A percentile compares a stretch with the other conserved stretches of the same genome.
Conservation (phyloP, 148 eudicot species). For the Silene uniflora region DNA sequence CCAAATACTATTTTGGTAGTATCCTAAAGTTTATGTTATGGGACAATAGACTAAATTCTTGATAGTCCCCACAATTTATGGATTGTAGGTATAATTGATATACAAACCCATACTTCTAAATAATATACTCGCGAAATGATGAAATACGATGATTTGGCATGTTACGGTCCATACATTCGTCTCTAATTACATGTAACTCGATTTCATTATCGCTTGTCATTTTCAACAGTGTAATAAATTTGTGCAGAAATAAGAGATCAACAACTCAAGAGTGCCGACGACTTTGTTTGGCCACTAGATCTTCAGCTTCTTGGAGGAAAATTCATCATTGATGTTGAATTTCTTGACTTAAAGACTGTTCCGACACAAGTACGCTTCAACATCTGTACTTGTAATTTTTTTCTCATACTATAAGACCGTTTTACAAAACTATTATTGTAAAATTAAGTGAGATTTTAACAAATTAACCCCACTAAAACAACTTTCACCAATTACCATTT, state of each 20-base stretch:
- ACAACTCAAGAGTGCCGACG: conserved; percentile 64
- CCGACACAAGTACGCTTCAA: conserved; percentile 45
- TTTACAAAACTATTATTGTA: too few species aligned
- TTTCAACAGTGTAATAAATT: background rate
- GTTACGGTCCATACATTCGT: background rate
- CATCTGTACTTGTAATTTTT: too few species aligned
- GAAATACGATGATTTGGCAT: background rate
- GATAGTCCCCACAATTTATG: background rate
- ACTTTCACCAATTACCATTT: too few species aligned
- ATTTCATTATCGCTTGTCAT: background rate
- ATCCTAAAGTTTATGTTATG: background rate
- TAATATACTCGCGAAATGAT: background rate
- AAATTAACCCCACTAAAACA: too few species aligned
- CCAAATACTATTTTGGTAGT: background rate
- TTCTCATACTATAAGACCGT: too few species aligned
- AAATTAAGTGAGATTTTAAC: too few species aligned
- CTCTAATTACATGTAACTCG: background rate
- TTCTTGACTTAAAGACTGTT: conserved; percentile 67
- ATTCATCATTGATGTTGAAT: conserved; percentile 82
- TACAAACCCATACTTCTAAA: background rate
- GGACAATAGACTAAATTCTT: background rate
- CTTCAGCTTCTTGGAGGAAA: conserved; percentile 59
- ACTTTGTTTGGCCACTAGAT: conserved; percentile 78
- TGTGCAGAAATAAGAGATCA: conserved; percentile 66
- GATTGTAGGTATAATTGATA: background rate